Evolutionary conservation across 106 monocot genomes (phyloP).

Genomic region (Platanthera guangdongensis): DNA sequence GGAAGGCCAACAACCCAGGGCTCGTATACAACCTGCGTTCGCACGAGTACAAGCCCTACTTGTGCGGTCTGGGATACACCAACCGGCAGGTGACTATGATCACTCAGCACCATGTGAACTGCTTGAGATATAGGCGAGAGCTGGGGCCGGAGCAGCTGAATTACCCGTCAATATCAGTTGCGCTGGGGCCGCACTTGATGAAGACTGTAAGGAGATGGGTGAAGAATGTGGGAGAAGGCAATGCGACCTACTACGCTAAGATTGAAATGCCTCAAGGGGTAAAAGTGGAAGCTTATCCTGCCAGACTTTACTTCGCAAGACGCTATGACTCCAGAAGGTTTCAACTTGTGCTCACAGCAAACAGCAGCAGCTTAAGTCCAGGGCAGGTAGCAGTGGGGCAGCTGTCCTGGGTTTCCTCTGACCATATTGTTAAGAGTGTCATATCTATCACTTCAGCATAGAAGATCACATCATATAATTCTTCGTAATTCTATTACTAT

Average conservation of each 20-base stretch:
- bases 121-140: slow-evolving; percentile 7
- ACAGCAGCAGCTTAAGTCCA: not conserved
- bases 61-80: slow-evolving; percentile 44
- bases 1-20: slow-evolving; percentile 39
- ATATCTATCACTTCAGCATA: slow-evolving; percentile 19
- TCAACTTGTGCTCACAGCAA: slow-evolving; percentile 7
- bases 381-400: slow-evolving; percentile 9
- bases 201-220: slow-evolving; percentile 10
- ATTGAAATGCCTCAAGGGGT: slow-evolving; percentile 11
- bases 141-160: slow-evolving; percentile 23
- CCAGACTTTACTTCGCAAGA: not conserved
- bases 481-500: too few relatives aligned
- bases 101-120: not conserved
- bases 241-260: not conserved
- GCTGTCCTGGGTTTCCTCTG: slow-evolving; percentile 19
- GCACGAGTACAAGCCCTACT: slow-evolving; percentile 24
- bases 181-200: not conserved
- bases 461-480: not conserved
- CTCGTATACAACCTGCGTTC: slow-evolving; percentile 33
- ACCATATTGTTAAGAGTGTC: slow-evolving; percentile 18
- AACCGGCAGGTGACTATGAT: slow-evolving; percentile 11
- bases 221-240: slow-evolving; percentile 9
- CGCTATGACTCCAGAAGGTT: slow-evolving; percentile 6
- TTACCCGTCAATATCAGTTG: slow-evolving; percentile 22
- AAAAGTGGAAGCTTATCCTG: slow-evolving; percentile 12